These are phyloP conservation scores for Alternaria sp. DNA, from an alignment of 2,329 filamentous ascomycete species.

Conservation along the genomic window DNA sequence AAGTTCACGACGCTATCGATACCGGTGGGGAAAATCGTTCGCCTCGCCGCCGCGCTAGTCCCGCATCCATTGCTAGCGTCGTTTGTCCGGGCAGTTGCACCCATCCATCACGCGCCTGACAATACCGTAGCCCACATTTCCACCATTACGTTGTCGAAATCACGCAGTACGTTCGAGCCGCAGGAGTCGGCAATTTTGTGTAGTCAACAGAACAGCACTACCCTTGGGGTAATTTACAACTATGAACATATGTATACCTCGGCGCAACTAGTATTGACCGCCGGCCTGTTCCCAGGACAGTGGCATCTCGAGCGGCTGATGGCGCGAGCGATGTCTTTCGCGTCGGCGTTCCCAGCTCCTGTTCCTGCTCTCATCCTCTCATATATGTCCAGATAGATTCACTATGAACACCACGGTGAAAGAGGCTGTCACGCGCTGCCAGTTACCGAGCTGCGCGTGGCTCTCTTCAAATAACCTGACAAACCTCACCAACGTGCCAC, in stretches of 20 bases:
- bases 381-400: neutral
- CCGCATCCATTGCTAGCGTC: neutral
- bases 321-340: neutral
- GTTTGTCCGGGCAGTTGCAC: neutral
- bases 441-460: conserved; percentile 27
- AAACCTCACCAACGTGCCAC: conserved; percentile 19
- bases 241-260: neutral
- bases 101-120: neutral
- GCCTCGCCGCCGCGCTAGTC: conserved; percentile 10
- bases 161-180: neutral
- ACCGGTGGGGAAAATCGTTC: conserved; percentile 14
- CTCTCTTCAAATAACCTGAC: conserved; percentile 6
- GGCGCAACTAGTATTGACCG: neutral
- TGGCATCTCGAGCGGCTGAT: neutral
- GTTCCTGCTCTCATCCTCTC: too few relatives aligned
- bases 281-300: neutral
- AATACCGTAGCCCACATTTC: neutral
- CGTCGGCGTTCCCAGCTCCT: neutral
- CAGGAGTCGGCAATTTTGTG: rapidly evolving
- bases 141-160: neutral
- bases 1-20: conserved; percentile 20
- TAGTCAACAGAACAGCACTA: neutral
- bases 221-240: rapidly evolving
- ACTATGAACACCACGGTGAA: neutral
- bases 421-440: conserved; percentile 9